phyloP scores from a whole-genome alignment of 2,329 filamentous ascomycete species.

The Penicillium sp. region DNA sequence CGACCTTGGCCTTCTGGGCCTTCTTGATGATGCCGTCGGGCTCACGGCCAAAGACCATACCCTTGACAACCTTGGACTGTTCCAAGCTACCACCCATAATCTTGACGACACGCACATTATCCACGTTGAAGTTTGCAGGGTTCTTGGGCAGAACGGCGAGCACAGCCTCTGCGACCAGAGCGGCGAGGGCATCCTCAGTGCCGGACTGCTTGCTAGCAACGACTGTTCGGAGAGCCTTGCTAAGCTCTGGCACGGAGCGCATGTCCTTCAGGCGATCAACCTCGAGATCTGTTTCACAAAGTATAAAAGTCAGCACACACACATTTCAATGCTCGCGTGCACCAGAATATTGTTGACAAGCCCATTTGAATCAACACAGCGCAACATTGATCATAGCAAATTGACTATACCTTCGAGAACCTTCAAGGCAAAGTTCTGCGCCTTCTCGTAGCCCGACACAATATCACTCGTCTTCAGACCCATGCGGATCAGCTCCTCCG shows the following conservation, averaged over 20 bases:
- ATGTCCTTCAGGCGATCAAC: constrained; percentile 88
- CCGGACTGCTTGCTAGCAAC: constrained; percentile 95
- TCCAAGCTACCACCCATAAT: constrained; percentile 97
- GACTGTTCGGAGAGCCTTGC: constrained; percentile 92
- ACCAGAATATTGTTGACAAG: not conserved
- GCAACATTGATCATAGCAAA: not conserved
- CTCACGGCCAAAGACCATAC: constrained; percentile 96
- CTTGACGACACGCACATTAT: constrained; percentile 98
- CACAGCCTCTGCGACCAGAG: constrained; percentile 76
- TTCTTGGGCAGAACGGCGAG: constrained; percentile 93
- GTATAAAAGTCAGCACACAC: constrained; percentile 5
- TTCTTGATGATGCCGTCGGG: constrained; percentile 92
- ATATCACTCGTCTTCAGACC: constrained; percentile 98
- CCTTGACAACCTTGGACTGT: constrained; percentile 89
- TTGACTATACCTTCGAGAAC: constrained; percentile 60
- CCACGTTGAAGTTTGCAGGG: constrained; percentile 92
- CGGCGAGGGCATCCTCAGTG: constrained; percentile 79
- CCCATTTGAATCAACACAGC: not conserved
- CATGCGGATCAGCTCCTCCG: constrained; percentile 92
- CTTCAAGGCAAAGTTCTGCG: constrained; percentile 80
- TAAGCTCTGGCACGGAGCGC: constrained; percentile 71
- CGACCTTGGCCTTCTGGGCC: constrained; percentile 87
- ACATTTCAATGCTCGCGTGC: too few relatives aligned
- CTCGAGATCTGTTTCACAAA: constrained; percentile 57
- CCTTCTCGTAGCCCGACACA: constrained; percentile 90